Base-by-base conservation (phyloP, 768 basidiomycete species). In the Amyloporia xantha region DNA sequence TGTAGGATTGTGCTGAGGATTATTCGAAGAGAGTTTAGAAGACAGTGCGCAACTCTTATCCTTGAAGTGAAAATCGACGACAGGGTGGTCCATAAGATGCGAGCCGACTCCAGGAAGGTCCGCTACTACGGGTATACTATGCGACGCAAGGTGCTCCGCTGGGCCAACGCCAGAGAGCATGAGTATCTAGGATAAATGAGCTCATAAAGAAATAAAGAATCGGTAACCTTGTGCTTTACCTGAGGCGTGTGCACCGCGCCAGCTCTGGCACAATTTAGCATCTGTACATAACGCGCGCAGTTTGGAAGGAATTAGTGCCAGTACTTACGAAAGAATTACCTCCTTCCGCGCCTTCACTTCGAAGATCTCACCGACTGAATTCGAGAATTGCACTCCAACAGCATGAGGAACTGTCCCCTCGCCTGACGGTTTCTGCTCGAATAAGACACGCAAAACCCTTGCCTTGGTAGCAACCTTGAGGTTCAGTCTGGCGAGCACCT, bases 121-220 rank as follows among this genome's bases (percentile, higher is more conserved):
- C 5, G 77, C 59, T 17, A 82, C 66, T 25, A 81, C 65, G 0
- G 76, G 68, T 19, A 93, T 81, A 4, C 65, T 64, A 48, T 81
- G 67, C 30, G 69, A 62, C 10, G 68, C 54, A 30, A 91, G 71
- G 11, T 85, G 72, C 1, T 69, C 68, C 1, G 73, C 71, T 28
- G 87, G 85, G 2, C 90, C 91, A 41, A 93, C 68, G 10, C 91
- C 91, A 17, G 85, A 87, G 15, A 87, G 71, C 73, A 85, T 74
- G 12, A 87, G 71, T 44, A 86, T 75, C 69, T 85, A 66, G 1
- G 48, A 35, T n/a, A 43, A 17, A 4, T n/a, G n/a, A n/a, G n/a
- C n/a, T 35, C 4, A 30, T 24, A 38, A 38, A 24, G 28, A n/a
- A n/a, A n/a, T n/a, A n/a, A n/a, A n/a, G n/a, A n/a, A n/a, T 15